A percentile compares a stretch with the other conserved stretches of the same genome.
phyloP scores from a whole-genome alignment of 192 early-diverging fungal genomes.

The Coemansia pectinata region DNA sequence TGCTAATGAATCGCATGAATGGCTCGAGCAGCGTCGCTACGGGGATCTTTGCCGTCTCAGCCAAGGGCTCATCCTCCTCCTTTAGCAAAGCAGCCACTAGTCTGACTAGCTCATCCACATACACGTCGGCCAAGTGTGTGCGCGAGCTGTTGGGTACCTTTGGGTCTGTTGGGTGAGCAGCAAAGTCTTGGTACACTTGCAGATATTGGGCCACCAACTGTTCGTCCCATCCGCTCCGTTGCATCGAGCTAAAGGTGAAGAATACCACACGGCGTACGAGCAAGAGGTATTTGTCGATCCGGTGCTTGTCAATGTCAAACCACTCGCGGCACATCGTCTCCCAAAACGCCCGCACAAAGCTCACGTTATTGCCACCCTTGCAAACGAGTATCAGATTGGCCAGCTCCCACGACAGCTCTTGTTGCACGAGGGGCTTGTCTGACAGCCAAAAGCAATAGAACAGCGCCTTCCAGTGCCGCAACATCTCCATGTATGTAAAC shows the following conservation, averaged over 20 bases:
- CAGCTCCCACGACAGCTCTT: slow-evolving; percentile 81
- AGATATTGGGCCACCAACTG: slow-evolving; percentile 27
- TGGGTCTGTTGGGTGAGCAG: slow-evolving; percentile 30
- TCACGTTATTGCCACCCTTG: slow-evolving; percentile 32
- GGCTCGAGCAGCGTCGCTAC: slow-evolving; percentile 46
- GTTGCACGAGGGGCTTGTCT: slow-evolving; percentile 90
- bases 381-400: slow-evolving; percentile 51
- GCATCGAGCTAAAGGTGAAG: slow-evolving; percentile 36
- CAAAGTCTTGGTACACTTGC: slow-evolving; percentile 24
- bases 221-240: slow-evolving; percentile 38
- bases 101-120: slow-evolving; percentile 46
- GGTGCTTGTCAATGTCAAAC: slow-evolving; percentile 52
- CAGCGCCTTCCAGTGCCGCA: slow-evolving; percentile 90
- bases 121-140: slow-evolving; percentile 46
- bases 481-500: slow-evolving; percentile 64
- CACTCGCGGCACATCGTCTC: slow-evolving; percentile 54
- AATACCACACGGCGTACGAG: slow-evolving; percentile 47
- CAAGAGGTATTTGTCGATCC: slow-evolving; percentile 52
- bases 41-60: slow-evolving; percentile 22
- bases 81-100: slow-evolving; percentile 18
- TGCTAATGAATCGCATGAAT: slow-evolving; percentile 44
- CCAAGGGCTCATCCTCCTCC: slow-evolving; percentile 8
- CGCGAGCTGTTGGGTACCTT: slow-evolving; percentile 44
- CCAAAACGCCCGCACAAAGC: slow-evolving; percentile 52
- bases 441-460: slow-evolving; percentile 98